Percentiles rank a stretch among this genome's conserved stretches.
Evolutionary conservation across 345 rosid species (phyloP).

Genomic region (Populus alba): DNA sequence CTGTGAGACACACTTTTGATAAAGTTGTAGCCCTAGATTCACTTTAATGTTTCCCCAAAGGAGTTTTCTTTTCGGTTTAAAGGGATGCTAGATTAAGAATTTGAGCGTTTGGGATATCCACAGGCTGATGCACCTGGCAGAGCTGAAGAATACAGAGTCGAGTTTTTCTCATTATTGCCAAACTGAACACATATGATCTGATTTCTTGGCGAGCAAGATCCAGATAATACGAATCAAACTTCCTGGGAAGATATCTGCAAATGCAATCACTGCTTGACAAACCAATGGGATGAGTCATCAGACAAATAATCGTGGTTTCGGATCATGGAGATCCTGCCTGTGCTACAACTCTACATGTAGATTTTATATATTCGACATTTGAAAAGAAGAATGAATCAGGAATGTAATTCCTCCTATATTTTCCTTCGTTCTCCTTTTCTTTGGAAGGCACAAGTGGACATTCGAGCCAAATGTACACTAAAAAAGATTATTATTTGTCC

Average conservation of each 20-base stretch:
- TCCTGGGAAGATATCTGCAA: background rate
- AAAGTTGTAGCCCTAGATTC: slow-evolving; percentile 23
- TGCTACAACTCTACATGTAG: background rate
- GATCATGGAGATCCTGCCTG: background rate
- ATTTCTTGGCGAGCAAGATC: background rate
- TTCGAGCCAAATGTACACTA: background rate
- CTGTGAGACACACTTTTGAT: slow-evolving; percentile 18
- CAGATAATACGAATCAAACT: background rate
- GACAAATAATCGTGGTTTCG: background rate
- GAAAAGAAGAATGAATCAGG: background rate
- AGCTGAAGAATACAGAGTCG: background rate
- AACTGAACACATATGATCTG: background rate
- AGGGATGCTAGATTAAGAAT: background rate
- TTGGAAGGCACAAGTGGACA: background rate
- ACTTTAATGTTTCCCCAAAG: slow-evolving; percentile 18
- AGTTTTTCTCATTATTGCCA: background rate
- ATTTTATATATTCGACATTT: background rate
- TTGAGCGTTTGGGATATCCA: background rate
- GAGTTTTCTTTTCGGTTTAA: background rate
- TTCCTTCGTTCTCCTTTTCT: background rate
- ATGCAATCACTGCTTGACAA: background rate
- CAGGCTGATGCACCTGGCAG: background rate
- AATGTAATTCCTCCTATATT: background rate
- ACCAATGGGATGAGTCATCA: background rate
- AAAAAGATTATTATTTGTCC: background rate